A percentile compares a stretch with the other conserved stretches of the same genome.
These are phyloP conservation scores for Quercus phellos DNA, from an alignment of 331 rosid genomes.

Conservation along the genomic window DNA sequence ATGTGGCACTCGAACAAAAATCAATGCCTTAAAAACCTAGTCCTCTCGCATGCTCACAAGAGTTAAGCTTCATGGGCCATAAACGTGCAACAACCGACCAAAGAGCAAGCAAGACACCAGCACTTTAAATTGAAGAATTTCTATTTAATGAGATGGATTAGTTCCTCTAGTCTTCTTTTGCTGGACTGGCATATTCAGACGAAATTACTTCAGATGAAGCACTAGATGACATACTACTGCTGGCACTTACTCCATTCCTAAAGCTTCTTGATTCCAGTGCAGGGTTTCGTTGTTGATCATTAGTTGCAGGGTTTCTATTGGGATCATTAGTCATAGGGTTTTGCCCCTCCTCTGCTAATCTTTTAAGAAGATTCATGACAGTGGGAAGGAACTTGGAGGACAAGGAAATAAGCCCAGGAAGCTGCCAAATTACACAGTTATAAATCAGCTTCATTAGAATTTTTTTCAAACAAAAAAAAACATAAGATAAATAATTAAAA, in stretches of 20 bases:
- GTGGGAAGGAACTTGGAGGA: conserved; percentile 79
- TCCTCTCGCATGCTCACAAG: conserved; percentile 34
- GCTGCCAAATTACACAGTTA: conserved; percentile 40
- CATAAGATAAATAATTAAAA: neutral
- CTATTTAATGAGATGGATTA: neutral
- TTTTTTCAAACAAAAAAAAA: neutral
- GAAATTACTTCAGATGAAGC: conserved; percentile 58
- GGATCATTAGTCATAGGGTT: conserved; percentile 44
- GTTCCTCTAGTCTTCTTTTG: conserved; percentile 49
- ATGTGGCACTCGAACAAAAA: conserved; percentile 56
- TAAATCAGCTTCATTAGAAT: conserved; percentile 7
- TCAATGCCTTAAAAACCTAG: conserved; percentile 54
- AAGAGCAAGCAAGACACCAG: conserved; percentile 22
- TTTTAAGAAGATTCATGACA: conserved; percentile 63
- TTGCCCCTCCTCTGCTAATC: conserved; percentile 81
- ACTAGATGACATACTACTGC: conserved; percentile 43
- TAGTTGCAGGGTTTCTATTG: conserved; percentile 30
- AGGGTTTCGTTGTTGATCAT: conserved; percentile 28
- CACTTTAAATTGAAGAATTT: conserved; percentile 26
- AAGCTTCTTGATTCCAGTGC: conserved; percentile 26
- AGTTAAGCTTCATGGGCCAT: conserved; percentile 22
- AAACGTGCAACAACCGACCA: conserved; percentile 20
- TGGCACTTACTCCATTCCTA: conserved; percentile 27
- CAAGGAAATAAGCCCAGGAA: conserved; percentile 81
- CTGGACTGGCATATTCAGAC: conserved; percentile 29